These are phyloP conservation scores for Neonectria hederae DNA, from an alignment of 2,329 filamentous ascomycete genomes.

Conservation along the genomic window DNA sequence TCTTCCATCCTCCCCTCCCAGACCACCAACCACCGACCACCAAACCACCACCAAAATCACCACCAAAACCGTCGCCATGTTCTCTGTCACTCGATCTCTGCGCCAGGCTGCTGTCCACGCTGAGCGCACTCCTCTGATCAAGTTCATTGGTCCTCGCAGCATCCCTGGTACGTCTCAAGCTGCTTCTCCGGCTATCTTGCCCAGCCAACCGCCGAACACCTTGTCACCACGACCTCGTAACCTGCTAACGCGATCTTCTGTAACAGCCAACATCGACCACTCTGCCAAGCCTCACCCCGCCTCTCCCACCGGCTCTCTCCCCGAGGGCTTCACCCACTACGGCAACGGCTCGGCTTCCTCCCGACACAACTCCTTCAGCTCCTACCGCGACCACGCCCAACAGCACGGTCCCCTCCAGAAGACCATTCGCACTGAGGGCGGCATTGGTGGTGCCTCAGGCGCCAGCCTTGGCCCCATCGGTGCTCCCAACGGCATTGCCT, in stretches of 20 bases:
- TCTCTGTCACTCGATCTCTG: conserved; percentile 63
- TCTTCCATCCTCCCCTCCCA: conserved; percentile 13
- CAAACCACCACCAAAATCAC: conserved; percentile 12
- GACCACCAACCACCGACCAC: conserved; percentile 17
- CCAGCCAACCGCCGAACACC: conserved; percentile 1
- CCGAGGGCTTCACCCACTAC: conserved; percentile 57
- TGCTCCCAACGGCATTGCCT: conserved; percentile 78
- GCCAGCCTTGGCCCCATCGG: conserved; percentile 76
- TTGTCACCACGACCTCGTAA: not conserved
- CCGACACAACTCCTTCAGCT: conserved; percentile 72
- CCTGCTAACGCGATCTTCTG: conserved; percentile 31
- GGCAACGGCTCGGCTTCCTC: conserved; percentile 47
- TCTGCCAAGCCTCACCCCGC: conserved; percentile 77
- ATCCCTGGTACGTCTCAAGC: conserved; percentile 61
- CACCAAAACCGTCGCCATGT: conserved; percentile 54
- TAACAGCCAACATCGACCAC: conserved; percentile 76
- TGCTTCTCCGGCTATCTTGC: not conserved
- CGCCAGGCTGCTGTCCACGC: conserved; percentile 68
- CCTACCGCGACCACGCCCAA: conserved; percentile 80
- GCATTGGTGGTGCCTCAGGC: conserved; percentile 72
- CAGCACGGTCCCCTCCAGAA: conserved; percentile 80
- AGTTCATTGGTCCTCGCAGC: conserved; percentile 68
- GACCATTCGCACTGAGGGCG: conserved; percentile 55
- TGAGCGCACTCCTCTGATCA: conserved; percentile 69
- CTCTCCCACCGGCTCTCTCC: conserved; percentile 72